Conservation (phyloP, 805 yeast species). For the Lipomyces yamanashiensis region DNA sequence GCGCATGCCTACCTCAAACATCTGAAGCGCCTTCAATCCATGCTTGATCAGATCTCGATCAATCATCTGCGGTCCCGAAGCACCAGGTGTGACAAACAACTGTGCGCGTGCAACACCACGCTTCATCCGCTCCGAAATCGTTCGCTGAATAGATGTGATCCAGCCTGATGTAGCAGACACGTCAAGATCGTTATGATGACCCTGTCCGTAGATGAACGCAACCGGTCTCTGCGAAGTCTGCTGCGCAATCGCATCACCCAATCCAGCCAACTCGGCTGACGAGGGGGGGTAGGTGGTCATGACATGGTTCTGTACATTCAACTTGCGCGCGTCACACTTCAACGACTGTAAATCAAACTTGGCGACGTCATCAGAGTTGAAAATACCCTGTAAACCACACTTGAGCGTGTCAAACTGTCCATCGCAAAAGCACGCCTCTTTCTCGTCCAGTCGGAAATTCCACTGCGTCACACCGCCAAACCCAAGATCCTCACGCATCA, state of each 20-base stretch:
- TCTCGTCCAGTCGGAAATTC: slow-evolving; percentile 35
- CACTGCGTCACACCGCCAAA: slow-evolving; percentile 36
- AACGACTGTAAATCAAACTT: slow-evolving; percentile 29
- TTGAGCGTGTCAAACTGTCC: slow-evolving; percentile 36
- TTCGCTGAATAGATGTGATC: slow-evolving; percentile 34
- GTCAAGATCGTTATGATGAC: slow-evolving; percentile 35
- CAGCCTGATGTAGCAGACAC: slow-evolving; percentile 31
- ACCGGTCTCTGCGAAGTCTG: slow-evolving; percentile 18
- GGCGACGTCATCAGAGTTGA: slow-evolving; percentile 35
- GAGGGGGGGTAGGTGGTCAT: slow-evolving; percentile 36
- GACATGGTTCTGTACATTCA: slow-evolving; percentile 35
- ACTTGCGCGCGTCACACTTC: slow-evolving; percentile 26
- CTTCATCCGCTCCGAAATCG: slow-evolving; percentile 30
- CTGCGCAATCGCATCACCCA: slow-evolving; percentile 27
- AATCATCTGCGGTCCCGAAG: slow-evolving; percentile 35
- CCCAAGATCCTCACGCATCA: slow-evolving; percentile 36
- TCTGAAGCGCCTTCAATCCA: slow-evolving; percentile 31
- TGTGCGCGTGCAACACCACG: slow-evolving; percentile 24
- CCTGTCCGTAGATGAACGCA: slow-evolving; percentile 35
- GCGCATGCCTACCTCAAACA: slow-evolving; percentile 30
- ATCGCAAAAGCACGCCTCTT: slow-evolving; percentile 33
- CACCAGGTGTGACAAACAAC: slow-evolving; percentile 36
- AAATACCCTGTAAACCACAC: slow-evolving; percentile 37
- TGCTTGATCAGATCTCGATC: slow-evolving; percentile 32
- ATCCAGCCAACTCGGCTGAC: slow-evolving; percentile 27